These are phyloP conservation scores for Porcisia deanei DNA, from an alignment of 208 protist species.

Conservation along the genomic window DNA sequence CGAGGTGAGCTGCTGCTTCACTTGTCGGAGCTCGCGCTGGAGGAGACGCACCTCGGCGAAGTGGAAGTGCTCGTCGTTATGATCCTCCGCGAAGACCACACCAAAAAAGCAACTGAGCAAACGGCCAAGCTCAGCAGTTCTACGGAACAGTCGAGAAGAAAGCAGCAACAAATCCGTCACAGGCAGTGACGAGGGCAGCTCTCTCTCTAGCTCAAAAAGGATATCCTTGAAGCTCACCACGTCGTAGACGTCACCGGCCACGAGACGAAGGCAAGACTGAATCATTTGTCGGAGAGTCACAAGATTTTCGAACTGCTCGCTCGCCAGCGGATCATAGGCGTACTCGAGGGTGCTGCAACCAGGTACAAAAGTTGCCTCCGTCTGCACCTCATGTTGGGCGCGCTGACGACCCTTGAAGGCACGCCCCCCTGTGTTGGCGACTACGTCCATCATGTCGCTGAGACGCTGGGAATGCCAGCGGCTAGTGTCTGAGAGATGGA, in stretches of 20 bases:
- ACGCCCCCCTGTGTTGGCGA: constrained; percentile 9
- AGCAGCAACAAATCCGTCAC: constrained; percentile 88
- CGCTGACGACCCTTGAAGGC: constrained; percentile 33
- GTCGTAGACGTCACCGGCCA: constrained; percentile 86
- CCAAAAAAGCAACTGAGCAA: constrained; percentile 88
- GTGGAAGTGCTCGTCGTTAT: constrained; percentile 87
- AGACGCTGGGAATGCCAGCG: neutral
- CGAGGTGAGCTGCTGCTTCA: constrained; percentile 58
- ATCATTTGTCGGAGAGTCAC: constrained; percentile 71
- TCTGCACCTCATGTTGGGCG: constrained; percentile 62
- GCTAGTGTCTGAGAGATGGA: neutral
- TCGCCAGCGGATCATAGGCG: constrained; percentile 59
- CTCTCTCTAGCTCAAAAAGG: constrained; percentile 75
- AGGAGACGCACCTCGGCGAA: constrained; percentile 87
- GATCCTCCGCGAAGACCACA: constrained; percentile 85
- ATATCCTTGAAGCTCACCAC: constrained; percentile 90
- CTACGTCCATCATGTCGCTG: neutral
- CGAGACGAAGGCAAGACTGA: constrained; percentile 59
- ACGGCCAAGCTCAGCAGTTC: constrained; percentile 72
- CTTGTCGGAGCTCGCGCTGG: constrained; percentile 64
- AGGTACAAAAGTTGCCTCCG: constrained; percentile 78
- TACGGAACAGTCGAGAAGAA: constrained; percentile 87
- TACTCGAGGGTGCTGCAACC: constrained; percentile 49
- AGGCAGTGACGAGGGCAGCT: constrained; percentile 68
- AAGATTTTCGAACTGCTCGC: constrained; percentile 78